Evolutionary conservation across 2,329 filamentous ascomycete genomes (phyloP).

Genomic region (Aspergillus tanneri): DNA sequence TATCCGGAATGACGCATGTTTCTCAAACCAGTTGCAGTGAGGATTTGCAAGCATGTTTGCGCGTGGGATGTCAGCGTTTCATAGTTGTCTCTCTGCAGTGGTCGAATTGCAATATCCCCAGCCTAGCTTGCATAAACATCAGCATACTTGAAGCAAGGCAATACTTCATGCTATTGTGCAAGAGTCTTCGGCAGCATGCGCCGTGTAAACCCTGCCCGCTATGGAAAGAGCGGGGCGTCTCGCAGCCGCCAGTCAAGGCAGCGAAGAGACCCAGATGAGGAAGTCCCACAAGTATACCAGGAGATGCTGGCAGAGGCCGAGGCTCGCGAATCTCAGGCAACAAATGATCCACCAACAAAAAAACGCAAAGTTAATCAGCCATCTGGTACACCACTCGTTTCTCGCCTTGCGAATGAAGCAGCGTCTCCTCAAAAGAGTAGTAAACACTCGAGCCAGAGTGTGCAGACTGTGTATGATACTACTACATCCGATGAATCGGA

Average conservation of each 20-base stretch:
- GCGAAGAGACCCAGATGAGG: conserved; percentile 23
- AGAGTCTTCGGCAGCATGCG: conserved; percentile 19
- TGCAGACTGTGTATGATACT: conserved; percentile 39
- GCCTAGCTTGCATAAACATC: not conserved
- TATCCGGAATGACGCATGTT: conserved; percentile 13
- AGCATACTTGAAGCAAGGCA: not conserved
- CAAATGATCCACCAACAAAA: conserved; percentile 35
- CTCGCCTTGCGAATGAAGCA: conserved; percentile 14
- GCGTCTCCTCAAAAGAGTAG: conserved; percentile 3
- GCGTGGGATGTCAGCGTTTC: too few relatives aligned
- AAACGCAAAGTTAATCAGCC: conserved; percentile 38
- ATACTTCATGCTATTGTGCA: conserved; percentile 14
- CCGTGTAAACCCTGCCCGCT: conserved; percentile 17
- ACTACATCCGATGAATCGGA: conserved; percentile 59
- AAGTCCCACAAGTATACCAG: conserved; percentile 39
- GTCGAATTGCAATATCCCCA: too few relatives aligned
- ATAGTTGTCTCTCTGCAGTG: too few relatives aligned
- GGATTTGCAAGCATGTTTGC: too few relatives aligned
- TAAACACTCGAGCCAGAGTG: conserved; percentile 13
- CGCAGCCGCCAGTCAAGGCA: conserved; percentile 13
- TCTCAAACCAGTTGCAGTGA: not conserved
- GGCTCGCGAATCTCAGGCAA: conserved; percentile 29
- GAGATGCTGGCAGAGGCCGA: conserved; percentile 46
- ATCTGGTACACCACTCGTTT: conserved; percentile 12
- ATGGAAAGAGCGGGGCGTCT: conserved; percentile 16